These are phyloP conservation scores for Selaginella tamariscina DNA, from an alignment of 75 land plant genomes.

Conservation along the genomic window DNA sequence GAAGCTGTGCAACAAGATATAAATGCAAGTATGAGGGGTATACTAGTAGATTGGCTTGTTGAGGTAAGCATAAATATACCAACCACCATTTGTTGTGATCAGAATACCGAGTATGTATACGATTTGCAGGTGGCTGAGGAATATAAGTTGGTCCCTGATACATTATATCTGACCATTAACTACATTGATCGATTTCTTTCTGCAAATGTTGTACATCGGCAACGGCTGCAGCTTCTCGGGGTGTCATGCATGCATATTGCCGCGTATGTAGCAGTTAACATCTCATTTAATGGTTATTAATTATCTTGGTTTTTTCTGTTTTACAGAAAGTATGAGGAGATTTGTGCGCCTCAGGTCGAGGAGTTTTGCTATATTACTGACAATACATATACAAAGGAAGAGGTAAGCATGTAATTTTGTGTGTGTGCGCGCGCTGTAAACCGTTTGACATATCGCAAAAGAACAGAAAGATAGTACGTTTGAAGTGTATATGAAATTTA, in stretches of 20 bases:
- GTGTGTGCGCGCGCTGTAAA: neutral
- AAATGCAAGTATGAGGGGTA: slow-evolving; percentile 69
- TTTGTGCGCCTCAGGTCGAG: slow-evolving; percentile 10
- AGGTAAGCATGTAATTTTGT: neutral
- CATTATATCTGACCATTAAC: slow-evolving; percentile 52
- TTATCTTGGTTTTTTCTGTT: neutral
- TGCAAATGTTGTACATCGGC: slow-evolving; percentile 45
- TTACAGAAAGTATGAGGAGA: slow-evolving; percentile 9
- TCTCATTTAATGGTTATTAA: neutral
- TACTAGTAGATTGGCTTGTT: slow-evolving; percentile 90
- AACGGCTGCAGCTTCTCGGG: slow-evolving; percentile 59
- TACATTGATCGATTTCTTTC: slow-evolving; percentile 72
- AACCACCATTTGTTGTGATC: neutral
- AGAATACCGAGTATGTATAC: neutral
- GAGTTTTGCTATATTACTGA: slow-evolving; percentile 12
- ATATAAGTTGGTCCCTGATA: slow-evolving; percentile 68
- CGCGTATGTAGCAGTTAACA: slow-evolving; percentile 31
- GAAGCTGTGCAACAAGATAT: slow-evolving; percentile 70
- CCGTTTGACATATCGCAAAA: too few species aligned
- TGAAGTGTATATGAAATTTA: neutral
- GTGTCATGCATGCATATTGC: slow-evolving; percentile 75
- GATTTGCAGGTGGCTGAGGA: slow-evolving; percentile 60
- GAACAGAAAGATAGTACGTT: neutral
- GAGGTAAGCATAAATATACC: slow-evolving; percentile 38
- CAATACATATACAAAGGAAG: slow-evolving; percentile 2